Evolutionary conservation across 257 asterid species (phyloP).

Genomic region (Ilex asprella): DNA sequence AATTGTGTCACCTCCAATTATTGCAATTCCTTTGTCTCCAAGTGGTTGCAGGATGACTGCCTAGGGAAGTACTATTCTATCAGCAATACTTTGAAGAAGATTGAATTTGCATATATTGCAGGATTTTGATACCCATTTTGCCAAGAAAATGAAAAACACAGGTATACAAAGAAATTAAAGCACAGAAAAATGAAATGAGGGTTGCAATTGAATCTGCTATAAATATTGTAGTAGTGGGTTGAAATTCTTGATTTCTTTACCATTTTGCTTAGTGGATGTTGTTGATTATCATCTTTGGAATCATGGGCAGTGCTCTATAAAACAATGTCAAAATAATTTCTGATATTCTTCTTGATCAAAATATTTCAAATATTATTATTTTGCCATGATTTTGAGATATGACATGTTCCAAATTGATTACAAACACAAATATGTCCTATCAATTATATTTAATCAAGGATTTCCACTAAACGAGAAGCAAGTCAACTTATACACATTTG

Average conservation of each 20-base stretch:
- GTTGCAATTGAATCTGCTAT: neutral
- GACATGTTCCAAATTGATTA: neutral
- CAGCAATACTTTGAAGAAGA: constrained; percentile 11
- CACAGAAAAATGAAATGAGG: neutral
- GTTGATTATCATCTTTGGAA: too few species aligned
- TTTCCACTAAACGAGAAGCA: too few species aligned
- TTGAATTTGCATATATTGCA: neutral
- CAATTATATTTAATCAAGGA: too few species aligned
- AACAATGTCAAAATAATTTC: too few species aligned
- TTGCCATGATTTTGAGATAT: too few species aligned
- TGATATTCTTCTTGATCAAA: too few species aligned
- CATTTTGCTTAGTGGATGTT: too few species aligned
- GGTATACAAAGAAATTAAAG: neutral
- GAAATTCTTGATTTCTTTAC: too few species aligned
- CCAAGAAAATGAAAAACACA: neutral
- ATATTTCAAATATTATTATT: too few species aligned
- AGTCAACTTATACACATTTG: too few species aligned
- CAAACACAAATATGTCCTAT: too few species aligned
- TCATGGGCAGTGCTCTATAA: too few species aligned
- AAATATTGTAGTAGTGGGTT: neutral
- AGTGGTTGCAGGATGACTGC: constrained; percentile 95
- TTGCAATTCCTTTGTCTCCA: constrained; percentile 73
- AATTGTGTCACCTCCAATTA: constrained; percentile 83
- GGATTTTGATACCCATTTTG: constrained; percentile 1
- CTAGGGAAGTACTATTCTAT: constrained; percentile 24